Evolutionary conservation across 1,284 basidiomycete species (phyloP).

Genomic region (Boletus holoroseus): DNA sequence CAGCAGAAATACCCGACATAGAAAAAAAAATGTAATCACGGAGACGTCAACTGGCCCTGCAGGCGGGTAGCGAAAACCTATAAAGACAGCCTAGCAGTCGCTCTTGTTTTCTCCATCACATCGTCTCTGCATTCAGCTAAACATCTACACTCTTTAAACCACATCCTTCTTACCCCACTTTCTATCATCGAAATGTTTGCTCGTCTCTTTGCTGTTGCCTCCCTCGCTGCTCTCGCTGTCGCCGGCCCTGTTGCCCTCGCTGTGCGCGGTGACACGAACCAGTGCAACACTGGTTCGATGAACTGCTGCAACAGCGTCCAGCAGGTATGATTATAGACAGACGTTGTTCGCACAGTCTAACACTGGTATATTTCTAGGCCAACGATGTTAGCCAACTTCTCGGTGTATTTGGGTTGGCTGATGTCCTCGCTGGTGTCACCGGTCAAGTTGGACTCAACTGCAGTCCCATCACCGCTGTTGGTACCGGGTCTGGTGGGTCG

Average conservation of each 20-base stretch:
- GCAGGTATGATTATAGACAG: neutral
- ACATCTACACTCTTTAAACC: conserved; percentile 12
- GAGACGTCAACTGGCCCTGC: neutral
- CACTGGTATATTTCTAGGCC: neutral
- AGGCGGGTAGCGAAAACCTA: conserved; percentile 3
- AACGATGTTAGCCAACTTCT: neutral
- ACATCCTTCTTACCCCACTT: neutral
- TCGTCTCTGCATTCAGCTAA: conserved; percentile 1
- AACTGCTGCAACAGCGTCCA: conserved; percentile 15
- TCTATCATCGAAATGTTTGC: conserved; percentile 17
- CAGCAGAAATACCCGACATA: neutral
- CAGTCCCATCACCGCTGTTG: conserved; percentile 1
- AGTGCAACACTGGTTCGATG: conserved; percentile 12
- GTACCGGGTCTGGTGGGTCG: conserved; percentile 4
- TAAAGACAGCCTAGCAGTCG: conserved; percentile 9
- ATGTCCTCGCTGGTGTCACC: neutral
- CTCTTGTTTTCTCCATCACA: neutral
- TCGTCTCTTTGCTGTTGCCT: conserved; percentile 20
- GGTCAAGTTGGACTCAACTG: conserved; percentile 5
- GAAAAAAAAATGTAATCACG: neutral
- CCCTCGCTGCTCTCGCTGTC: conserved; percentile 17
- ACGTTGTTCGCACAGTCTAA: fast-evolving
- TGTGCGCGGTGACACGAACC: neutral
- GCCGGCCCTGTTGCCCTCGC: conserved; percentile 9
- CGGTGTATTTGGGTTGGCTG: fast-evolving